Conservation (phyloP, 2,329 filamentous ascomycete species). For the Shiraia sp. region DNA sequence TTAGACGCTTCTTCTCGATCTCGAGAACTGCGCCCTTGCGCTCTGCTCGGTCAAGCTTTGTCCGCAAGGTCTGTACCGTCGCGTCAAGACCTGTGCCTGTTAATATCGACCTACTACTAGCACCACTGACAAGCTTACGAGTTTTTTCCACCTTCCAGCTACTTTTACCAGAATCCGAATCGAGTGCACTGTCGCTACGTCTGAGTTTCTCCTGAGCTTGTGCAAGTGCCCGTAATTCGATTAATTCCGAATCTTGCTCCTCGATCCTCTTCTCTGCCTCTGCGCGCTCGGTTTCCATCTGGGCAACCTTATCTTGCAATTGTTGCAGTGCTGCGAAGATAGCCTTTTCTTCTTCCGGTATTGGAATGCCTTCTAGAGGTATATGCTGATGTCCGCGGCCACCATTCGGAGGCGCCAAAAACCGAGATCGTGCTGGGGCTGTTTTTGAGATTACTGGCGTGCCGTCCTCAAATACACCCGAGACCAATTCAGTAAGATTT, state of each 20-base stretch:
- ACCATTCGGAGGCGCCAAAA: slow-evolving; percentile 50
- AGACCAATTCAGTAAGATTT: slow-evolving; percentile 65
- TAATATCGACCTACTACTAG: slow-evolving; percentile 6
- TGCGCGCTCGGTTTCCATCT: slow-evolving; percentile 60
- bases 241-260: slow-evolving; percentile 57
- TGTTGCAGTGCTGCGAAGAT: slow-evolving; percentile 64
- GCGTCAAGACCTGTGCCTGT: slow-evolving; percentile 58
- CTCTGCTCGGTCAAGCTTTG: slow-evolving; percentile 65
- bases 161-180: slow-evolving; percentile 49
- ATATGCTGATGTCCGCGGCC: slow-evolving; percentile 44
- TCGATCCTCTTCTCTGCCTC: slow-evolving; percentile 55
- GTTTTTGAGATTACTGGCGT: slow-evolving; percentile 60
- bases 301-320: slow-evolving; percentile 60
- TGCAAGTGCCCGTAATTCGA: slow-evolving; percentile 53
- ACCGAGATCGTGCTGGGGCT: slow-evolving; percentile 57
- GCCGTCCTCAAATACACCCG: slow-evolving; percentile 60
- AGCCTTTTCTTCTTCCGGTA: slow-evolving; percentile 65
- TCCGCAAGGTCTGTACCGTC: slow-evolving; percentile 63
- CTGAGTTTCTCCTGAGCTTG: slow-evolving; percentile 46
- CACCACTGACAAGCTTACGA: slow-evolving; percentile 49
- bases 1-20: slow-evolving; percentile 65
- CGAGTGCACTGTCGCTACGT: slow-evolving; percentile 54
- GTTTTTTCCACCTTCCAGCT: slow-evolving; percentile 56
- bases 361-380: slow-evolving; percentile 57
- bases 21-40: slow-evolving; percentile 66